Conservation (phyloP, 1,284 basidiomycete genomes). For the Anthracocystis walkeri region DNA sequence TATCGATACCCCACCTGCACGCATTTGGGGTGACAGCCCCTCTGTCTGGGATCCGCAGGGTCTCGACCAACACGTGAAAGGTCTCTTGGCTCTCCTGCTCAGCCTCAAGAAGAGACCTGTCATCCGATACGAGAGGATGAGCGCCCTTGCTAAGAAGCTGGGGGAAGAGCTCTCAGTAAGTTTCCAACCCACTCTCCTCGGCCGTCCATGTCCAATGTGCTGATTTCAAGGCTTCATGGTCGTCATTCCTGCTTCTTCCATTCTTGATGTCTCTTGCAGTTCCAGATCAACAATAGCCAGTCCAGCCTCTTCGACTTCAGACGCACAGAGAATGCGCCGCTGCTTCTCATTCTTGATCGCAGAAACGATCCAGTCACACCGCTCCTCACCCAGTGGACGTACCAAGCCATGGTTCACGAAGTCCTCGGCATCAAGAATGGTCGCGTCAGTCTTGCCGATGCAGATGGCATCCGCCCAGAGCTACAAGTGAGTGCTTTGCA, state of each 20-base stretch:
- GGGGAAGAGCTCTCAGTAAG: constrained; percentile 84
- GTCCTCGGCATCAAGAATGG: constrained; percentile 93
- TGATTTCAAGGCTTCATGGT: neutral
- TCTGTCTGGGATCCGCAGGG: constrained; percentile 77
- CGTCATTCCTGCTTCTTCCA: neutral
- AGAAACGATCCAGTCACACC: constrained; percentile 98
- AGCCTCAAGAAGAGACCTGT: constrained; percentile 95
- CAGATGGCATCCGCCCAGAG: constrained; percentile 89
- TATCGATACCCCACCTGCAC: constrained; percentile 66
- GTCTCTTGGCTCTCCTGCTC: constrained; percentile 86
- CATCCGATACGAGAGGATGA: constrained; percentile 95
- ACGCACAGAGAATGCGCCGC: constrained; percentile 72
- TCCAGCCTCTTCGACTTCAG: constrained; percentile 73
- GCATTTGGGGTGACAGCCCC: constrained; percentile 78
- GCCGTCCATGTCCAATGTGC: neutral
- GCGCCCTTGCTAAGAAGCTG: constrained; percentile 87
- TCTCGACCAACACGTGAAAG: constrained; percentile 82
- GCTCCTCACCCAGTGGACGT: constrained; percentile 98
- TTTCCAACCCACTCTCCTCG: constrained; percentile 2
- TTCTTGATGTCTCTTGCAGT: constrained; percentile 24
- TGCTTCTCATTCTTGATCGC: constrained; percentile 79
- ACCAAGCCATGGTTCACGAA: constrained; percentile 99
- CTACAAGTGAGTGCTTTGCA: constrained; percentile 75
- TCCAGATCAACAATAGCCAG: constrained; percentile 69
- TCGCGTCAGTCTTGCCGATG: constrained; percentile 83